Evolutionary conservation across 2,329 filamentous ascomycete species (phyloP).

Genomic region (Colletotrichum orchidophilum): DNA sequence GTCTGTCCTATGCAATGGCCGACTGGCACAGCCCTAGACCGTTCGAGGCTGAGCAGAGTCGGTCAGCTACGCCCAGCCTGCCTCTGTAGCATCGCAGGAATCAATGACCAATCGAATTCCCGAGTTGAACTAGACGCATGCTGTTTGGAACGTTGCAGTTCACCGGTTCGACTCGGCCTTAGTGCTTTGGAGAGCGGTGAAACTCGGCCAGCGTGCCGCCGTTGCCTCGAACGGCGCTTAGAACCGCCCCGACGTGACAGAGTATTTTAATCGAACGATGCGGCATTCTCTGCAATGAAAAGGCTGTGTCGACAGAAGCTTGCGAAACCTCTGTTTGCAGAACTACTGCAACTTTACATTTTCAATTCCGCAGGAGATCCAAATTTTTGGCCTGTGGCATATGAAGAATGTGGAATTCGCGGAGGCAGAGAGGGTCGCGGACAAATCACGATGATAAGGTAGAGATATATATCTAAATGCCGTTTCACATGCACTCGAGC

Average conservation of each 20-base stretch:
- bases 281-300: neutral
- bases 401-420: neutral
- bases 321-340: neutral
- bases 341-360: neutral
- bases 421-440: neutral
- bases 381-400: neutral
- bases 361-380: neutral
- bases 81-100: neutral
- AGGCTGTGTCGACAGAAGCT: neutral
- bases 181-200: neutral
- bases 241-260: neutral
- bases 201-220: neutral
- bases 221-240: neutral
- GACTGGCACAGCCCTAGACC: neutral
- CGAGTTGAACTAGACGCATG: neutral
- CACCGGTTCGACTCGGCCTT: slow-evolving; percentile 5
- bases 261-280: neutral
- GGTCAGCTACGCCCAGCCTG: neutral
- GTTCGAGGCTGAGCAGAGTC: neutral
- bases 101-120: slow-evolving; percentile 11
- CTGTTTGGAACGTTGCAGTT: neutral
- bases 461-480: neutral
- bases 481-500: neutral
- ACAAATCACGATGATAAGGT: neutral
- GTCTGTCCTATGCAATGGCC: neutral